These are phyloP conservation scores for Immersiella caudata DNA, from an alignment of 495 filamentous ascomycete genomes.

Conservation along the genomic window DNA sequence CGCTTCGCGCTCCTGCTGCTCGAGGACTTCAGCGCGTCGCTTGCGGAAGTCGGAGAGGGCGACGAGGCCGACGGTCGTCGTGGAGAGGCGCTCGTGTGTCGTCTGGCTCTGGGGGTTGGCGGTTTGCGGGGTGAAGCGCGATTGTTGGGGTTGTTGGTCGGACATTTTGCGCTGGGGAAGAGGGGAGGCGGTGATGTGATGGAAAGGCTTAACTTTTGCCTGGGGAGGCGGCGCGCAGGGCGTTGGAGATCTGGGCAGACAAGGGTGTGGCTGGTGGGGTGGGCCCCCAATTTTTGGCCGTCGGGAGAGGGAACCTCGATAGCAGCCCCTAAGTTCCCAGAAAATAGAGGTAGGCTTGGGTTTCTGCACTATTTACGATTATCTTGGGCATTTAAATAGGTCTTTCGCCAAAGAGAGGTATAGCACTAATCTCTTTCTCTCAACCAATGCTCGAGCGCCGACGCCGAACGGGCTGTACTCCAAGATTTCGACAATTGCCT, in stretches of 20 bases:
- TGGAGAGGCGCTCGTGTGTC: constrained; percentile 87
- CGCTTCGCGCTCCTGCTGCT: constrained; percentile 84
- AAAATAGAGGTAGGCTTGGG: too few relatives aligned
- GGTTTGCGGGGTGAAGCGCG: constrained; percentile 69
- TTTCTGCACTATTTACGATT: too few relatives aligned
- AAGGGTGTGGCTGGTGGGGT: neutral
- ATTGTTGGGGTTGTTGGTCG: constrained; percentile 32
- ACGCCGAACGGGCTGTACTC: too few relatives aligned
- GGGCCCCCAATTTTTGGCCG: neutral
- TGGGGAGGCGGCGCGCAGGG: neutral
- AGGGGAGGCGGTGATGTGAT: neutral
- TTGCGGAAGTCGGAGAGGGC: constrained; percentile 95
- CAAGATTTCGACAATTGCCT: too few relatives aligned
- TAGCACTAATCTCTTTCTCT: too few relatives aligned
- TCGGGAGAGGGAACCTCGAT: too few relatives aligned
- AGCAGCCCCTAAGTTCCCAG: too few relatives aligned
- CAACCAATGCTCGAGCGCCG: too few relatives aligned
- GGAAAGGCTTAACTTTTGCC: neutral
- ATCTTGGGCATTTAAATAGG: too few relatives aligned
- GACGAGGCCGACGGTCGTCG: constrained; percentile 90
- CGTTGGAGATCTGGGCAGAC: too few relatives aligned
- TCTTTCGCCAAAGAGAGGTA: too few relatives aligned
- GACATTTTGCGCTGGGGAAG: constrained; percentile 32
- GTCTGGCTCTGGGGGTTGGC: constrained; percentile 60
- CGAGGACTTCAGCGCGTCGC: constrained; percentile 88